phyloP scores from a whole-genome alignment of 768 basidiomycete species.

The Strobilomyces echinocephalus region DNA sequence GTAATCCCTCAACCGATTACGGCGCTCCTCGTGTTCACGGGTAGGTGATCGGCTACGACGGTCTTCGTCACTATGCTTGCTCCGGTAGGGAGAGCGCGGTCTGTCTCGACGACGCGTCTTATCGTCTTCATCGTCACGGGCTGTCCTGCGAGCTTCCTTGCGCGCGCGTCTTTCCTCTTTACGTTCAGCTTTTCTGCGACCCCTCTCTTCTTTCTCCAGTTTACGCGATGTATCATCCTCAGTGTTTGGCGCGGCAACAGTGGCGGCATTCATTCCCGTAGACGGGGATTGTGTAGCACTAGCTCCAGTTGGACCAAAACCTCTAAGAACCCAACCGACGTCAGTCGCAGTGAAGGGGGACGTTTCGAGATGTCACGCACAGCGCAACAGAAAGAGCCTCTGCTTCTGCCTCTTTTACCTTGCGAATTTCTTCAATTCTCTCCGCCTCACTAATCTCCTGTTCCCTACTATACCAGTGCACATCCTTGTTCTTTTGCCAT shows the following conservation, averaged over 20 bases:
- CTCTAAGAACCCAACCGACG: constrained; percentile 41
- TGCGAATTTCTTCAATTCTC: constrained; percentile 67
- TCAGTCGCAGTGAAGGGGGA: constrained; percentile 1
- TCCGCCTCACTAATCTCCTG: constrained; percentile 37
- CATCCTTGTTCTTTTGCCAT: constrained; percentile 97
- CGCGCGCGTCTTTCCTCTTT: constrained; percentile 58
- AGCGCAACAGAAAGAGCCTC: constrained; percentile 81
- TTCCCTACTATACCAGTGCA: constrained; percentile 92
- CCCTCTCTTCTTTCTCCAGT: constrained; percentile 47
- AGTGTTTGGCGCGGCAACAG: constrained; percentile 14
- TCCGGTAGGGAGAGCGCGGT: constrained; percentile 33
- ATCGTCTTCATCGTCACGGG: constrained; percentile 30
- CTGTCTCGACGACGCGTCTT: constrained; percentile 25
- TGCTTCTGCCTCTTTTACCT: constrained; percentile 83
- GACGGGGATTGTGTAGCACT: constrained; percentile 26
- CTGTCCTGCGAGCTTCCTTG: constrained; percentile 46
- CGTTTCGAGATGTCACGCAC: constrained; percentile 37
- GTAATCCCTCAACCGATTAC: constrained; percentile 22
- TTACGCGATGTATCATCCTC: constrained; percentile 31
- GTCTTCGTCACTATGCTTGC: constrained; percentile 15
- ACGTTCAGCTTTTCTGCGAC: constrained; percentile 46
- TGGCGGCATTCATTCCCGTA: constrained; percentile 12
- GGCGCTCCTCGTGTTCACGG: constrained; percentile 18
- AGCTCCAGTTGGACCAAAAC: constrained; percentile 58
- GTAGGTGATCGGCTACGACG: constrained; percentile 31